phyloP scores from a whole-genome alignment of 768 basidiomycete species.

The Dacryopinax spathularia region DNA sequence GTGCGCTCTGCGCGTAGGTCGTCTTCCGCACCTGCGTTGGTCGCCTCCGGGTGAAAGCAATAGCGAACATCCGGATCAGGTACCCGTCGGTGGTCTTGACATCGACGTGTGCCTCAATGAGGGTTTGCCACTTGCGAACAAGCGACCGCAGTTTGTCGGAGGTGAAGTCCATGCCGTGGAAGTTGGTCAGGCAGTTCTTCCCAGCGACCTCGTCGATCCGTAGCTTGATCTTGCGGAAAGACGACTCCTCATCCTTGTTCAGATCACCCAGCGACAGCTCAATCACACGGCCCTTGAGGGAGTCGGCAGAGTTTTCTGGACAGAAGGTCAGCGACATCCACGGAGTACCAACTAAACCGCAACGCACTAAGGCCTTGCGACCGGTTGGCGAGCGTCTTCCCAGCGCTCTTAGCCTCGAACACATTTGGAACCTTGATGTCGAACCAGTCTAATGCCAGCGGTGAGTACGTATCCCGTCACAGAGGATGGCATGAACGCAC shows the following conservation, averaged over 20 bases:
- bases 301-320: constrained; percentile 95
- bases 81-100: constrained; percentile 99
- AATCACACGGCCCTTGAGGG: constrained; percentile 88
- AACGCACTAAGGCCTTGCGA: constrained; percentile 92
- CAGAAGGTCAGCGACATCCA: background rate
- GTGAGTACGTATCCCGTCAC: background rate
- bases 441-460: constrained; percentile 67
- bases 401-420: constrained; percentile 92
- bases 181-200: constrained; percentile 98
- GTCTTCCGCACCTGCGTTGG: constrained; percentile 96
- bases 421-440: constrained; percentile 97
- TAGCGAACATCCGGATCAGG: constrained; percentile 95
- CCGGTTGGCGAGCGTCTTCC: constrained; percentile 97
- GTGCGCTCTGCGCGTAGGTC: constrained; percentile 89
- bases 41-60: constrained; percentile 96
- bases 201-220: constrained; percentile 93
- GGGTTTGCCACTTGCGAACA: constrained; percentile 98
- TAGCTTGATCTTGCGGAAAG: constrained; percentile 98
- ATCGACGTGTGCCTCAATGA: constrained; percentile 97
- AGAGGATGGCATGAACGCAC: constrained; percentile 30
- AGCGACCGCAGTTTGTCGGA: constrained; percentile 99
- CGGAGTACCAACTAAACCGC: background rate
- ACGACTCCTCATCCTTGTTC: constrained; percentile 98
- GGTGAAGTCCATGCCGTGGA: constrained; percentile 99
- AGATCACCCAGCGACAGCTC: constrained; percentile 95